Conservation (phyloP, 2,329 filamentous ascomycete genomes). For the Xylaria sp. region DNA sequence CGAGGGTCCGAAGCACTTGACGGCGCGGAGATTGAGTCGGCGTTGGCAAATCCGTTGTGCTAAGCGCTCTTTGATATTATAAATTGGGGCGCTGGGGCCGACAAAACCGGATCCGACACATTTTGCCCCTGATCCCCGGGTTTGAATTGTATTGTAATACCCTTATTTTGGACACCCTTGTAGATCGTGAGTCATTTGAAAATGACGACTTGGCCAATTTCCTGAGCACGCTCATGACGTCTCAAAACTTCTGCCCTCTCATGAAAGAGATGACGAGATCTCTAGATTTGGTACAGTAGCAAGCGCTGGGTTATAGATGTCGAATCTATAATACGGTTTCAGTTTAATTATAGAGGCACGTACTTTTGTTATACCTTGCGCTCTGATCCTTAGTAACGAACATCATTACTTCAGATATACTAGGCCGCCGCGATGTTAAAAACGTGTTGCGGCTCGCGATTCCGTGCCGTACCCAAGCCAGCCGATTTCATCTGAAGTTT, state of each 20-base stretch:
- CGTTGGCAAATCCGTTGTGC: conserved; percentile 2
- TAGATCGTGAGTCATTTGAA: conserved; percentile 9
- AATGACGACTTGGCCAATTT: conserved; percentile 2
- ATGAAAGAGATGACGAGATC: background rate
- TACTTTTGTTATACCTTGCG: conserved; percentile 7
- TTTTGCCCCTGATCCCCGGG: conserved; percentile 33
- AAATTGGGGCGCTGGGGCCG: conserved; percentile 17
- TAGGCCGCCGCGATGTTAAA: background rate
- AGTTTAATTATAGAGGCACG: background rate
- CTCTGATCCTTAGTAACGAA: background rate
- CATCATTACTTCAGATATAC: background rate
- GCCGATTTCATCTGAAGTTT: conserved; percentile 22
- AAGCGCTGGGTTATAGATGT: background rate
- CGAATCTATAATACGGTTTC: conserved; percentile 3
- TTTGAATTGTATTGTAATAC: conserved; percentile 19
- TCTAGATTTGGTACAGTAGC: conserved; percentile 9
- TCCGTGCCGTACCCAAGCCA: conserved; percentile 7
- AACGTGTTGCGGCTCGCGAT: conserved; percentile 2
- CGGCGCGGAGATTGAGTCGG: conserved; percentile 9
- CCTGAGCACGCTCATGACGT: conserved; percentile 2
- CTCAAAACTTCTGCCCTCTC: background rate
- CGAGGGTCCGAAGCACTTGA: conserved; percentile 2
- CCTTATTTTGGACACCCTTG: background rate
- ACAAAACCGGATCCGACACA: conserved; percentile 29
- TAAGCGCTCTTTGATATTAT: conserved; percentile 19